phyloP scores from a whole-genome alignment of 2,329 filamentous ascomycete genomes.

The Basipetospora chlamydospora region DNA sequence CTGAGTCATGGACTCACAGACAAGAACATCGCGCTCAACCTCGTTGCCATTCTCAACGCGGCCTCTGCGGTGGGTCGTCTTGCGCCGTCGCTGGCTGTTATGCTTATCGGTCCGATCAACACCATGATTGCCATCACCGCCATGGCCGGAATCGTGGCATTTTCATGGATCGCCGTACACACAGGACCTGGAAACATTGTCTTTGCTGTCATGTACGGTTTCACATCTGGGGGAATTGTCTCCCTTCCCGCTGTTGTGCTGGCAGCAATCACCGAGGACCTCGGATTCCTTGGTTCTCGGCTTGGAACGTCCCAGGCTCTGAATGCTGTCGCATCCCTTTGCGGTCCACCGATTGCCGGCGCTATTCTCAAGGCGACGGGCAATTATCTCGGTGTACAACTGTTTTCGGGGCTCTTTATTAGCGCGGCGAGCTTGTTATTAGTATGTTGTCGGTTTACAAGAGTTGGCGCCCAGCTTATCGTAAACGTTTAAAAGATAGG shows the following conservation, averaged over 20 bases:
- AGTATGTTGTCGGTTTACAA: not conserved
- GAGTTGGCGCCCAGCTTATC: not conserved
- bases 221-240: slow-evolving; percentile 30
- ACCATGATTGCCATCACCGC: slow-evolving; percentile 21
- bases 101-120: slow-evolving; percentile 25
- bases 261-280: slow-evolving; percentile 24
- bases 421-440: not conserved
- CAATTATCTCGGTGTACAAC: slow-evolving; percentile 5
- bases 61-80: slow-evolving; percentile 33
- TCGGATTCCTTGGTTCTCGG: slow-evolving; percentile 24
- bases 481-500: slow-evolving; percentile 2
- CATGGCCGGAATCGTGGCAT: slow-evolving; percentile 18
- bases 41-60: slow-evolving; percentile 36
- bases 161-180: slow-evolving; percentile 25
- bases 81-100: slow-evolving; percentile 28
- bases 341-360: slow-evolving; percentile 23
- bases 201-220: slow-evolving; percentile 29
- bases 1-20: slow-evolving; percentile 17
- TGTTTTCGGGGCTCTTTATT: slow-evolving; percentile 3
- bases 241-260: slow-evolving; percentile 27
- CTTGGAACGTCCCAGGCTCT: slow-evolving; percentile 27
- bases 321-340: slow-evolving; percentile 20
- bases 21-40: slow-evolving; percentile 23
- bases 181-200: slow-evolving; percentile 21
- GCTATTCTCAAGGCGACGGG: slow-evolving; percentile 17